These are phyloP conservation scores for Geotrichum candidum DNA, from an alignment of 1,139 yeast genomes.

Conservation along the genomic window DNA sequence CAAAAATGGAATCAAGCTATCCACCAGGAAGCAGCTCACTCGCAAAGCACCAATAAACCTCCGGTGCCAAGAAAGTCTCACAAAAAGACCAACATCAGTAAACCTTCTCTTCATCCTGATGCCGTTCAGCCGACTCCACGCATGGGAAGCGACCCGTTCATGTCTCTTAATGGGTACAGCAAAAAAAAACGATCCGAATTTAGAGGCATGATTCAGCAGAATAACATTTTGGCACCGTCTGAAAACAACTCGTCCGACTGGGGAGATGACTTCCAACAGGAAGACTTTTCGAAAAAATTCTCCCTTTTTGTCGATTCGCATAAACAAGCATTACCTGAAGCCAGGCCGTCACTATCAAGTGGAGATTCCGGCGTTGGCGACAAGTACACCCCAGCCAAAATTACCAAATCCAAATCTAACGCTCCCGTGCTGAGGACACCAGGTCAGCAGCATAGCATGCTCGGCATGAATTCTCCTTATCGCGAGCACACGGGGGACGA, in stretches of 20 bases:
- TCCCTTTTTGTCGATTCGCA: constrained; percentile 1
- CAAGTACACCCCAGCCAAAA: neutral
- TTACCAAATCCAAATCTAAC: neutral
- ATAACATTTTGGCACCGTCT: neutral
- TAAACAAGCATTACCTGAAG: neutral
- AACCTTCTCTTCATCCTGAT: neutral
- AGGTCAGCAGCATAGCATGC: neutral
- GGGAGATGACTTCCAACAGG: constrained; percentile 23
- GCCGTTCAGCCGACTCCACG: neutral
- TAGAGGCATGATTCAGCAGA: constrained; percentile 15
- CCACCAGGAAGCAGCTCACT: neutral
- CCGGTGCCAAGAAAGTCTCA: neutral
- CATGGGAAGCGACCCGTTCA: constrained; percentile 16
- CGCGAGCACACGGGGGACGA: constrained; percentile 25
- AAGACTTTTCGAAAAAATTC: constrained; percentile 16
- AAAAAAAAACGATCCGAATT: constrained; percentile 22
- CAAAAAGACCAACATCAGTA: neutral
- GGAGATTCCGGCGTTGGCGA: constrained; percentile 2
- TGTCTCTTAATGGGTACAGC: constrained; percentile 19
- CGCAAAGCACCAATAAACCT: neutral
- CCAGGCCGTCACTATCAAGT: constrained; percentile 1
- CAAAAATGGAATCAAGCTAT: constrained; percentile 29
- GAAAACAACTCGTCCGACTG: constrained; percentile 18
- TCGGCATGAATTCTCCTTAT: constrained; percentile 22
- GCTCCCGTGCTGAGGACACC: neutral